These are phyloP conservation scores for Cucurbita ficifolia DNA, from an alignment of 306 rosid species.

Conservation along the genomic window DNA sequence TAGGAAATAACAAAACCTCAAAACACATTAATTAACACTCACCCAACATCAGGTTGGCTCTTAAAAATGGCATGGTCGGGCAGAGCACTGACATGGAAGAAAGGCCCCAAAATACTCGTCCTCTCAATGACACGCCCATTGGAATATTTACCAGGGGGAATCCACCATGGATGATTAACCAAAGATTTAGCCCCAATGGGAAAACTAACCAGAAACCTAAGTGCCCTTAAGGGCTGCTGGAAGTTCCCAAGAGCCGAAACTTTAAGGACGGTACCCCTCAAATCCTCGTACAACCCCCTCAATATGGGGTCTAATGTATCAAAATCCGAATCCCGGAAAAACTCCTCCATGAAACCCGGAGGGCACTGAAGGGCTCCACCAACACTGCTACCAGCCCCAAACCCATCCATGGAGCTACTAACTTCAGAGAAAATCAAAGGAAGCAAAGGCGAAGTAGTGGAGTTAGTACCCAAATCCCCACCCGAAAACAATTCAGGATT, in stretches of 20 bases:
- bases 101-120: conserved; percentile 93
- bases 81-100: conserved; percentile 81
- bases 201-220: conserved; percentile 62
- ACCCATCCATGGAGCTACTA: conserved; percentile 33
- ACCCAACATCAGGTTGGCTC: conserved; percentile 95
- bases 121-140: conserved; percentile 96
- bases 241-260: conserved; percentile 91
- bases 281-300: conserved; percentile 70
- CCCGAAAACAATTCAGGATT: conserved; percentile 54
- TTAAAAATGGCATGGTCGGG: conserved; percentile 69
- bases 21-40: conserved; percentile 17
- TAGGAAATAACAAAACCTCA: neutral
- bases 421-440: conserved; percentile 60
- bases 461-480: conserved; percentile 1
- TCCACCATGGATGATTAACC: conserved; percentile 86
- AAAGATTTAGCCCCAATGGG: conserved; percentile 75
- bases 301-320: conserved; percentile 63
- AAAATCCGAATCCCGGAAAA: conserved; percentile 63
- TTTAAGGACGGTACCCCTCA: conserved; percentile 70
- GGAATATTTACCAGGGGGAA: conserved; percentile 64
- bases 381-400: conserved; percentile 24
- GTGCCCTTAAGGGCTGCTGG: conserved; percentile 67
- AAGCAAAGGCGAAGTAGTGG: conserved; percentile 37
- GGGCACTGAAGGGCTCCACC: conserved; percentile 41
- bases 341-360: conserved; percentile 86